Conservation (phyloP, 2,329 filamentous ascomycete species). For the Botrytis cinerea region DNA sequence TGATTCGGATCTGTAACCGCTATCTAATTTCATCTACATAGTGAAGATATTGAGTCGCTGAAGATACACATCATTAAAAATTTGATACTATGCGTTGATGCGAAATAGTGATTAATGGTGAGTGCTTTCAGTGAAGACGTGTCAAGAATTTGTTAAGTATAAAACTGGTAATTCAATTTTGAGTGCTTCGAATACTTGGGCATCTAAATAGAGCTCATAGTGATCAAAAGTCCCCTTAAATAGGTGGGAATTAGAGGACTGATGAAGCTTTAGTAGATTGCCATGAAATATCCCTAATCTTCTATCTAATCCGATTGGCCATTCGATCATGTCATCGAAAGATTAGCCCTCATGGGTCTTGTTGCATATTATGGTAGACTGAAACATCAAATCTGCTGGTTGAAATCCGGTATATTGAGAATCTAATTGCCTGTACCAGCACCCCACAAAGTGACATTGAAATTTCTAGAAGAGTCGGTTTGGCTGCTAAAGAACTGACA, state of each 20-base stretch:
- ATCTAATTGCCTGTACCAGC: neutral
- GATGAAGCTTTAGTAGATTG: slow-evolving; percentile 15
- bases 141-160: slow-evolving; percentile 23
- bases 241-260: slow-evolving; percentile 2
- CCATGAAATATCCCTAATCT: slow-evolving; percentile 1
- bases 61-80: slow-evolving; percentile 24
- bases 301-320: slow-evolving; percentile 2
- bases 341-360: slow-evolving; percentile 7
- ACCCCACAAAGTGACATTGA: slow-evolving; percentile 17
- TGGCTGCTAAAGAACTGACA: slow-evolving; percentile 21
- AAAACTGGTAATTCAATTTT: slow-evolving; percentile 28
- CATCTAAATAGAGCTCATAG: slow-evolving; percentile 14
- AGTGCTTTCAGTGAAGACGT: neutral
- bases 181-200: slow-evolving; percentile 23
- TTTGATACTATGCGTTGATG: slow-evolving; percentile 6
- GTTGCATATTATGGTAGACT: slow-evolving; percentile 20
- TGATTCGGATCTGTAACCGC: neutral
- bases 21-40: slow-evolving; percentile 7
- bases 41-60: slow-evolving; percentile 23
- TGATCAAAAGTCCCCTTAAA: slow-evolving; percentile 16
- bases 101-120: neutral
- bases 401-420: slow-evolving; percentile 7
- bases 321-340: neutral
- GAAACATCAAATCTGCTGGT: slow-evolving; percentile 22
- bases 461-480: neutral